phyloP scores from a whole-genome alignment of 768 basidiomycete genomes.

The Phylloporus sp. region DNA sequence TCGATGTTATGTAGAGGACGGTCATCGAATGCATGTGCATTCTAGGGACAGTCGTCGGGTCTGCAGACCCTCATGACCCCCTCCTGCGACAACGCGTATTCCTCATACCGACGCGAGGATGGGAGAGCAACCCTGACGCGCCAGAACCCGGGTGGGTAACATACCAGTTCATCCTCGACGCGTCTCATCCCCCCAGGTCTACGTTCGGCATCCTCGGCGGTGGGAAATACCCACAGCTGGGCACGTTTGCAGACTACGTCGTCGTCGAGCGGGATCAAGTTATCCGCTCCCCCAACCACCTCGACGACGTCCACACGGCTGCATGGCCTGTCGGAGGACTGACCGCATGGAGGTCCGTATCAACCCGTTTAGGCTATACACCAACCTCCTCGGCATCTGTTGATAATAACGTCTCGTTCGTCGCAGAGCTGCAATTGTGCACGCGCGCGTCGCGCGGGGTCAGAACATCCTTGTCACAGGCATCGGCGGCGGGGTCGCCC shows the following conservation, averaged over 20 bases:
- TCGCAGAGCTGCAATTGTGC: constrained; percentile 60
- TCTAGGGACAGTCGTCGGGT: constrained; percentile 60
- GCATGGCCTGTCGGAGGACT: constrained; percentile 77
- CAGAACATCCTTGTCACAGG: constrained; percentile 80
- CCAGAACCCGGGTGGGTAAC: constrained; percentile 59
- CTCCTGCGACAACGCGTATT: constrained; percentile 67
- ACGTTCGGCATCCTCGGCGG: constrained; percentile 72
- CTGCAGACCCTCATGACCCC: constrained; percentile 48
- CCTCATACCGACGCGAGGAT: constrained; percentile 73
- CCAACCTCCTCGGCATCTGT: background rate
- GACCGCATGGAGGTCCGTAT: constrained; percentile 75
- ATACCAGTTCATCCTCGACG: background rate
- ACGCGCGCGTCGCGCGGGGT: constrained; percentile 57
- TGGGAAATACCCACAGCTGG: constrained; percentile 46
- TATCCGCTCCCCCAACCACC: constrained; percentile 59
- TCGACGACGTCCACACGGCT: constrained; percentile 63
- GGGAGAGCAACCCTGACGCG: constrained; percentile 58
- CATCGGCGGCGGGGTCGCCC: constrained; percentile 81
- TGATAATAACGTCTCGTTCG: background rate
- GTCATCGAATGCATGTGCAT: background rate
- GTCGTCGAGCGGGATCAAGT: constrained; percentile 69
- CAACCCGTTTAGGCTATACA: background rate
- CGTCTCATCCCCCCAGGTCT: constrained; percentile 2
- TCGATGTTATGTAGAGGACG: background rate
- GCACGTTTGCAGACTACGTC: constrained; percentile 76